phyloP scores from a whole-genome alignment of 805 yeast species.

The Suhomyces xylopsoci region DNA sequence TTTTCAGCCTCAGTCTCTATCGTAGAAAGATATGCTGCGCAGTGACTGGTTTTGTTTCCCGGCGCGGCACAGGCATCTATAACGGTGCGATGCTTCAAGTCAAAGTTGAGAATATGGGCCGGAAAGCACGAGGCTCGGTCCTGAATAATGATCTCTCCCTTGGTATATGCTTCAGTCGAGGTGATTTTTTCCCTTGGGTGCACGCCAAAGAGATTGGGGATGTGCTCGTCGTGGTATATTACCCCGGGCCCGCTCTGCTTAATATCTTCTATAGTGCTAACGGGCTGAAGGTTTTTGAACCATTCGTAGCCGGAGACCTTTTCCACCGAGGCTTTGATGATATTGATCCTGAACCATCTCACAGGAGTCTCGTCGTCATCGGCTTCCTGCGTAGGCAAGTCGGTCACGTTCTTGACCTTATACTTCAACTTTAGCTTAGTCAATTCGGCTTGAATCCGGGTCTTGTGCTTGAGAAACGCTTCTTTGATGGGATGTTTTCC shows the following conservation, averaged over 20 bases:
- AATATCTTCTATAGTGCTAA: conserved; percentile 44
- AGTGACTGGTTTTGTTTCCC: conserved; percentile 94
- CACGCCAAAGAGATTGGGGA: conserved; percentile 78
- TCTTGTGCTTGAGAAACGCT: conserved; percentile 70
- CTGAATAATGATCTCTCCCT: conserved; percentile 84
- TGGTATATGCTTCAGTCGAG: conserved; percentile 60
- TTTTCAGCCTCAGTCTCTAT: conserved; percentile 6
- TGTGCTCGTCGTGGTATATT: conserved; percentile 68
- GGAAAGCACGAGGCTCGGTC: conserved; percentile 98
- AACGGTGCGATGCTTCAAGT: conserved; percentile 59
- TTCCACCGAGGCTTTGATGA: conserved; percentile 47
- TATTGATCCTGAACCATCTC: conserved; percentile 77
- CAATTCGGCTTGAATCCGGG: conserved; percentile 78
- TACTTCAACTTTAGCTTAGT: conserved; percentile 72
- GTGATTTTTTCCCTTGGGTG: conserved; percentile 74
- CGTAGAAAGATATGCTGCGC: conserved; percentile 61
- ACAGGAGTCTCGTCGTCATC: conserved; percentile 67
- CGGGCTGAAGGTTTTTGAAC: conserved; percentile 45
- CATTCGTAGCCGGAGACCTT: conserved; percentile 34
- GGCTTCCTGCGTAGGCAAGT: conserved; percentile 40
- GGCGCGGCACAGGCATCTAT: conserved; percentile 98
- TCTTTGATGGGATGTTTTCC: conserved; percentile 87
- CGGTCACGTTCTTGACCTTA: conserved; percentile 56
- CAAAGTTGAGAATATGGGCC: conserved; percentile 64
- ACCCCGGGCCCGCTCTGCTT: conserved; percentile 43